Percentiles rank a stretch among this genome's conserved stretches.
These are phyloP conservation scores for maize (Zea mays) DNA, from an alignment of 176 grass and related monocot genomes.

Conservation along the genomic window Zm-B73-REFERENCE-NAM-5.0 NC_050098.1:192026501-192027000, in stretches of 20 bases:
- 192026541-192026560: background rate
- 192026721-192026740: background rate
- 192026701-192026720: background rate
- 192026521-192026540: background rate
- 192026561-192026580: constrained; percentile 9
- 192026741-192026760: background rate
- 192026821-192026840: too few relatives aligned
- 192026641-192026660: constrained; percentile 12
- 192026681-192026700: constrained; percentile 6
- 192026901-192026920: too few relatives aligned
- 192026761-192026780: background rate
- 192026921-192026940: too few relatives aligned
- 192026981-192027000: too few relatives aligned
- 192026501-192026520: background rate
- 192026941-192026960: too few relatives aligned
- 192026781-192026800: background rate
- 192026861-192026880: too few relatives aligned
- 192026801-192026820: constrained; percentile 61
- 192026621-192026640: constrained; percentile 19
- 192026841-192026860: too few relatives aligned
- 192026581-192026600: background rate
- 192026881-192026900: too few relatives aligned
- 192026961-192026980: too few relatives aligned
- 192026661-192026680: background rate
- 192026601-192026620: background rate